Evolutionary conservation across 257 asterid genomes (phyloP), one percentile per base, ranked within the genome.

Genomic region (Lycium ferocissimum): DNA sequence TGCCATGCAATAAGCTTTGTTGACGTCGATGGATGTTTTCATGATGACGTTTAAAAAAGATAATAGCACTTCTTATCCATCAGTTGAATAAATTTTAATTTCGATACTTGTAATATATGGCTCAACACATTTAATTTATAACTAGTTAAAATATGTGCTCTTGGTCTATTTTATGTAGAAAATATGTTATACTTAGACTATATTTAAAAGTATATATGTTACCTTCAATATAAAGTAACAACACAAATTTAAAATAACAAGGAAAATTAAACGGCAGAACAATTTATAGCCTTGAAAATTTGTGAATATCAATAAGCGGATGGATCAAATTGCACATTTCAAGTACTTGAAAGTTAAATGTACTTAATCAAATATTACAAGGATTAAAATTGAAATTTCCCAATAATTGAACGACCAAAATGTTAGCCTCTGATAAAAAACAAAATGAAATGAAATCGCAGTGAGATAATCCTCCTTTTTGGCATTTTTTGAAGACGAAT

Each of bases 1-100:
- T 76, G 81, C 81, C 63, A 76, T 76, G 63, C 63, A 76, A 76
- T 3, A 76, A 51, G 45, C n/a, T 14, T 1, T 54, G 49, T 73
- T 47, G 80, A 75, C 62, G 81, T 22, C 81, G 20, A 75, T 75
- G 62, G 58, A 20, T 75, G 81, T 13, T 51, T 75, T 1, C 22
- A 13, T 51, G 13, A 75, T 75, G 81, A 20, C 61, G 81, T 49
- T 75, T 49, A 49, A n/a, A 10, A 9, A 13, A 5, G 4, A 35
- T 13, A 35, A 8, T 33, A 33, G 18, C n/a, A 66, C 2, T 67
- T 67, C 35, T 66, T 2, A 8, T 66, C 18, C 9, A 10, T 61
- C 9, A 66, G 1, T 7, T 49, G 17, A 1, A 35, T 67, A 67
- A 6, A 35, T 67, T 67, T 6, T 67, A 13, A 67, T 14, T 33